Base-by-base conservation (phyloP, 2,329 filamentous ascomycete species). In the Rosellinia necatrix region DNA sequence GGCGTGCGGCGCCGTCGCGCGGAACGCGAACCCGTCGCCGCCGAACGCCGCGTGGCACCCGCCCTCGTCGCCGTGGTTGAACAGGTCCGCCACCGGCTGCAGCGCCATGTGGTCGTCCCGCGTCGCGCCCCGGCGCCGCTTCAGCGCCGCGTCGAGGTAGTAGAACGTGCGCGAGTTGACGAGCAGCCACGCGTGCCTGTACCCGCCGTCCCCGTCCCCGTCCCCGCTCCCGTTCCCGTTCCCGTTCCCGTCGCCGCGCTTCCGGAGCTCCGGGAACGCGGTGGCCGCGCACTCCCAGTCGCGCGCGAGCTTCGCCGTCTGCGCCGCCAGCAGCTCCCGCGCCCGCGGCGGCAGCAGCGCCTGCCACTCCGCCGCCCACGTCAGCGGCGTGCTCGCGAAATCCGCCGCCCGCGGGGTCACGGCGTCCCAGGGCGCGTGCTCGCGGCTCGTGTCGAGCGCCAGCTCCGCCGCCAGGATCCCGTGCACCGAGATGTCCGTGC, bases 1-100 rank as follows among this genome's bases (percentile, higher is more conserved):
- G 1, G 68, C 69, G 65, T 88, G 86, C 0, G 74, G 67, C 2
- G 74, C 70, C 42, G 78, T 73, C 2, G 84, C 79, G 15, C 72
- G 77, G 42, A 90, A 77, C 21, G 75, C 77, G 72, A 85, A 90
- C 5, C 79, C 78, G 1, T 72, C 69, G 1, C 71, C 59, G 41
- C 78, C 75, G 64, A 82, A 83, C 3, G 75, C 67, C 0, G 85
- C 83, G 12, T 75, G 71, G 70, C 84, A 87, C 12, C 78, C 78
- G 24, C 77, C 78, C 8, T 63, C 63, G 34, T 78, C 72, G 4
- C 74, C 69, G 65, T 82, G 81, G 64, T 84, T 92, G 76, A 91
- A 87, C 52, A 89, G 83, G 69, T 92, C 89, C 1, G 87, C 84
- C 30, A 90, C 86, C 0, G 89, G 89, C 70, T 86, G 87, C 62